Evolutionary conservation across 2,329 filamentous ascomycete genomes (phyloP).

Genomic region (Hortaea sp.): DNA sequence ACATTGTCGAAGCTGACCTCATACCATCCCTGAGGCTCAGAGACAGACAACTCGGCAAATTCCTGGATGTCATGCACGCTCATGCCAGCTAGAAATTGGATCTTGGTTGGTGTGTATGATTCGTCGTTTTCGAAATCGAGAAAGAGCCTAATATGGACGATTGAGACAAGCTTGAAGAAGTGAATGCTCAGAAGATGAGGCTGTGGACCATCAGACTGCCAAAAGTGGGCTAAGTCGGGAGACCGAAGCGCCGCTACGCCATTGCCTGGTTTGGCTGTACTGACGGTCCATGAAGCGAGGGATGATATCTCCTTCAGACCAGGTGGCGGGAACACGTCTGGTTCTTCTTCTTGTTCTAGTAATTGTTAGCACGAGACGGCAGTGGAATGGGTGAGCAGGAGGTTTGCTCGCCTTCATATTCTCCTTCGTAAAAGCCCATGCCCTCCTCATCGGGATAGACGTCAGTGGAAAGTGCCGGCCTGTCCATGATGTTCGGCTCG

Average conservation of each 20-base stretch:
- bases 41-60: conserved; percentile 70
- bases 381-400: neutral
- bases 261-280: conserved; percentile 69
- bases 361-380: neutral
- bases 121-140: conserved; percentile 91
- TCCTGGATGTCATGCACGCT: conserved; percentile 85
- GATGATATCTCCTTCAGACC: conserved; percentile 74
- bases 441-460: conserved; percentile 1
- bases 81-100: conserved; percentile 79
- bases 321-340: conserved; percentile 27
- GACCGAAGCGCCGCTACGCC: conserved; percentile 66
- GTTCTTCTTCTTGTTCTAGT: conserved; percentile 22
- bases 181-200: conserved; percentile 75
- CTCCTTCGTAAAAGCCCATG: neutral
- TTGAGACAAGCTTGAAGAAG: conserved; percentile 73
- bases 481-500: neutral
- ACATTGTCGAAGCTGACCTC: conserved; percentile 64
- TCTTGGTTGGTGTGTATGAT: conserved; percentile 91
- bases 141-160: conserved; percentile 68
- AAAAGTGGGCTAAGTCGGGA: conserved; percentile 63
- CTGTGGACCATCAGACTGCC: conserved; percentile 81
- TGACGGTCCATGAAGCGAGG: conserved; percentile 72
- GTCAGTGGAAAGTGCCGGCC: neutral
- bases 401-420: neutral
- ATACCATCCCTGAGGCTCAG: conserved; percentile 79